phyloP scores from a whole-genome alignment of 2,329 filamentous ascomycete species.

The Aspergillus neotritici region DNA sequence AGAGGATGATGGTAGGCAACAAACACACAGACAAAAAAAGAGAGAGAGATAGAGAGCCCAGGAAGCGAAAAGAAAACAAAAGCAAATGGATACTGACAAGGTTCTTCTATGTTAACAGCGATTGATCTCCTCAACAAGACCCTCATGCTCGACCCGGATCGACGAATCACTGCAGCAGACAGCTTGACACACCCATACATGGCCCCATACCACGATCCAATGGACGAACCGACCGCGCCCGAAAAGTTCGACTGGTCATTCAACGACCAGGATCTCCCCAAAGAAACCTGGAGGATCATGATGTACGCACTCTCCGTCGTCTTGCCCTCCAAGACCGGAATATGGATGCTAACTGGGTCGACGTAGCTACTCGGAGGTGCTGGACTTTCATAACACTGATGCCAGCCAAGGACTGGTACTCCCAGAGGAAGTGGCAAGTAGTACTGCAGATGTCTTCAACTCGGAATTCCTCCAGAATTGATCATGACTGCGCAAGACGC shows the following conservation, averaged over 20 bases:
- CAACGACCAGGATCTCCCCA: conserved; percentile 91
- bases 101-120: conserved; percentile 46
- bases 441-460: neutral
- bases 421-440: neutral
- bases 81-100: conserved; percentile 2
- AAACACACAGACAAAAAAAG: too few relatives aligned
- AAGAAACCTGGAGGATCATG: conserved; percentile 99
- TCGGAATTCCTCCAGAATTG: conserved; percentile 3
- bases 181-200: conserved; percentile 89
- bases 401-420: neutral
- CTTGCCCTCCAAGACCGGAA: too few relatives aligned
- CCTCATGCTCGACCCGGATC: conserved; percentile 97
- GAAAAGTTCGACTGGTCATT: conserved; percentile 99
- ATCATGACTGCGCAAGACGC: too few relatives aligned
- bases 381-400: conserved; percentile 95
- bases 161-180: conserved; percentile 79
- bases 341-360: neutral
- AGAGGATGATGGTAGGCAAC: conserved; percentile 65
- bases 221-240: conserved; percentile 87
- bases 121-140: conserved; percentile 91
- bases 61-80: too few relatives aligned
- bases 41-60: neutral
- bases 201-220: conserved; percentile 91
- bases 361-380: conserved; percentile 89
- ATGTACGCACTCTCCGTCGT: conserved; percentile 59